Evolutionary conservation across 2,329 filamentous ascomycete species (phyloP), one percentile per base, ranked within the genome.

Genomic region (Fusarium siculi): DNA sequence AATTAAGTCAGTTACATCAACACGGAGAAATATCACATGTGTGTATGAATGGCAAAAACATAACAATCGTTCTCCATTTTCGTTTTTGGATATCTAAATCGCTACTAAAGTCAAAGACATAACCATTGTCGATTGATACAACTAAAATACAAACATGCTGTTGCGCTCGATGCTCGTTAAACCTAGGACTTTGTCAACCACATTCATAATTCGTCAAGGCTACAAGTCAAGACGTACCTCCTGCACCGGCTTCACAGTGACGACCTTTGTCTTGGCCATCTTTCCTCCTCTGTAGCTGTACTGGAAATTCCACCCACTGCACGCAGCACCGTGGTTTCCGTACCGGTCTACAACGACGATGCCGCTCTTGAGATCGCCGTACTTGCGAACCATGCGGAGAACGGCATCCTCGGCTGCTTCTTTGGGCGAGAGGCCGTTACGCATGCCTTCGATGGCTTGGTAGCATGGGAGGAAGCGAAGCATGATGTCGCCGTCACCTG

Each of bases 401-500:
- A 89, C 86, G 0, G 83, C 86, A 62, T 89, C 86, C 52, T 86
- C 82, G 0, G 87, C 87, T 0, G 87, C 87, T 37, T 84, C 81
- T 9, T 75, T 79, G 0, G 87, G 86, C 0, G 78, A 78, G 83
- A 89, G 84, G 4, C 87, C 87, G 3, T 75, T 78, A 16, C 87
- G 81, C 76, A 89, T 66, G 65, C 81, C 88, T 80, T 89, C 87
- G 2, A 89, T 84, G 3, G 87, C 87, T 74, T 89, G 87, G 72
- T 89, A 89, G 74, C 87, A 89, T 1, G 87, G 87, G 30, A 89
- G 76, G 69, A 89, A 88, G 8, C 87, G 83, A 84, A 88, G 87
- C 87, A 89, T 88, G 66, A 89, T 78, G 73, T 89, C 87, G 2
- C 87, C 87, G 60, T 89, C 87, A 3, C 87, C 87, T 1, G 87